These are phyloP conservation scores for Tieghemostelium lacteum DNA, from an alignment of 78 protist genomes.

Conservation along the genomic window DNA sequence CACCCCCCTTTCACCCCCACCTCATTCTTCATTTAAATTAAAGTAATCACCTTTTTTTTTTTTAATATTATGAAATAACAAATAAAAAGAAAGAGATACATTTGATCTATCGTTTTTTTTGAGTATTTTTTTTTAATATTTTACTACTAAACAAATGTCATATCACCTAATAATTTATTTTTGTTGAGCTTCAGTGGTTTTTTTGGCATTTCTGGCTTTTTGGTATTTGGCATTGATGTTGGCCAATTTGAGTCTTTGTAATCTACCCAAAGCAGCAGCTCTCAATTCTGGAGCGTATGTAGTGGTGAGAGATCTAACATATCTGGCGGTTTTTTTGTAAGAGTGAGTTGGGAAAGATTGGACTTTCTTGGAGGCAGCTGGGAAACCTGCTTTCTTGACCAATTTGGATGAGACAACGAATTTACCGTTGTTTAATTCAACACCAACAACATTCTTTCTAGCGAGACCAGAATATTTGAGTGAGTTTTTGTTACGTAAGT, in stretches of 20 bases:
- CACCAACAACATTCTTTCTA: slow-evolving; percentile 32
- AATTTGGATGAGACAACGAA: slow-evolving; percentile 38
- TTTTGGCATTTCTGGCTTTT: slow-evolving; percentile 43
- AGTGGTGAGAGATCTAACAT: slow-evolving; percentile 23
- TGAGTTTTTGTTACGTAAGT: slow-evolving; percentile 54
- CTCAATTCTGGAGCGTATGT: slow-evolving; percentile 73
- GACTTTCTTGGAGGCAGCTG: slow-evolving; percentile 43
- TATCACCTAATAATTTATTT: not conserved
- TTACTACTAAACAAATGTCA: too few relatives aligned
- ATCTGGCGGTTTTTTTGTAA: slow-evolving; percentile 49
- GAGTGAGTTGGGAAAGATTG: slow-evolving; percentile 26
- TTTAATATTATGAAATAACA: not conserved
- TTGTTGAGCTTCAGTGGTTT: not conserved
- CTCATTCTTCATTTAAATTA: too few relatives aligned
- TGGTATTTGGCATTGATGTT: not conserved
- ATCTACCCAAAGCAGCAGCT: slow-evolving; percentile 70
- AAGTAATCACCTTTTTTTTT: too few relatives aligned
- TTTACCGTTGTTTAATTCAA: slow-evolving; percentile 25
- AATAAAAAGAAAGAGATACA: too few relatives aligned
- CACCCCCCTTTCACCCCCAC: too few relatives aligned
- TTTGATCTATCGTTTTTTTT: too few relatives aligned
- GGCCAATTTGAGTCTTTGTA: slow-evolving; percentile 35
- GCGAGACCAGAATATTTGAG: slow-evolving; percentile 74
- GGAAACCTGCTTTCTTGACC: slow-evolving; percentile 43
- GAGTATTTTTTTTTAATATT: too few relatives aligned